Evolutionary conservation across 805 yeast genomes (phyloP), one percentile per base, ranked within the genome.

Genomic region (Saccharomycopsis sp.): DNA sequence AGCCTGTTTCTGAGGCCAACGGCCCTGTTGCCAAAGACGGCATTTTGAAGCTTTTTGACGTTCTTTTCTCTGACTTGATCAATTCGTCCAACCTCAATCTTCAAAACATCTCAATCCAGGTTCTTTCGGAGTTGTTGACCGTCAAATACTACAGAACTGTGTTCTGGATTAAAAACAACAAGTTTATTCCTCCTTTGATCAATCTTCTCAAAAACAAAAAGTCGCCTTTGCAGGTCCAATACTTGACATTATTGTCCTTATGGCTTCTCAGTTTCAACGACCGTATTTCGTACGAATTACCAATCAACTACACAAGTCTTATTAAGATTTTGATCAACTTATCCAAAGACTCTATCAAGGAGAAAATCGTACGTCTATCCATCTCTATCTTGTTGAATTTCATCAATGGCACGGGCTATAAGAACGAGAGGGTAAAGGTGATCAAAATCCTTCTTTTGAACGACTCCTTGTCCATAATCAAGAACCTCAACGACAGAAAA

Each of bases 331-430:
- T 70, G 66, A 71, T 80, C 61, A 71, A 72, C 46, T 76, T 89
- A 52, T 82, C 91, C 29, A 88, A 87, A 68, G 82, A 83, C 58
- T 89, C 97, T 1, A 88, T 92, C 64, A 94, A 94, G 75, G 96
- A 91, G 73, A 94, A 94, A 75, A 83, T 94, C 57, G 87, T 90
- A 34, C 80, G 99, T 68, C 76, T 94, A 50, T 79, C 94, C n/a
- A 77, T 91, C 24, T 84, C 95, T 1, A 82, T 87, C 47, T 74
- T 91, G 63, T 73, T 82, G 65, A 87, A 87, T 66, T 75, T 87
- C 53, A 74, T 85, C 54, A 67, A 73, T 5, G 65, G 66, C 65
- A 64, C 73, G 65, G 67, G 68, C 61, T 62, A 69, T 62, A 14
- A 64, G 64, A 50, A 63, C 60, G 68, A 52, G 75, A 69, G 63